A percentile compares a stretch with the other conserved stretches of the same genome.
These are phyloP conservation scores for Populus alba DNA, from an alignment of 345 rosid species.

Conservation along the genomic window DNA sequence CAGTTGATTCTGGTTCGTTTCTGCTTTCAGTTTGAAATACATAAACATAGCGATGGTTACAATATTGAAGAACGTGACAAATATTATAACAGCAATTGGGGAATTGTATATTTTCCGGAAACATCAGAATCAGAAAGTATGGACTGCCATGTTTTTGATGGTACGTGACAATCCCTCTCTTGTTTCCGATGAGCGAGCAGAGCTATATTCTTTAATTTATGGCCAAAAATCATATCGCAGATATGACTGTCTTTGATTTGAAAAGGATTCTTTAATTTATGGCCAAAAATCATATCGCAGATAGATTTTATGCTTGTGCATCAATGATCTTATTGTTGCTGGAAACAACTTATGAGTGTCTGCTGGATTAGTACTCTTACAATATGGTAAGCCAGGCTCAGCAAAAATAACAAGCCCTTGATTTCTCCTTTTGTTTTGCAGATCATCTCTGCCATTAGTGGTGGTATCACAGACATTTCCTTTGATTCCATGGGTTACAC, in stretches of 20 bases:
- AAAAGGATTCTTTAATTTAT: neutral
- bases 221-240: neutral
- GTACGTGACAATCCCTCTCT: slow-evolving; percentile 29
- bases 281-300: neutral
- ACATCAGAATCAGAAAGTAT: slow-evolving; percentile 84
- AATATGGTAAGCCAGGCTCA: neutral
- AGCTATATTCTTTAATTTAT: neutral
- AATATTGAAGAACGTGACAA: slow-evolving; percentile 86
- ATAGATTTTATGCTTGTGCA: neutral
- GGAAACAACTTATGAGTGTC: neutral
- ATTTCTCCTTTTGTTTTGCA: slow-evolving; percentile 25
- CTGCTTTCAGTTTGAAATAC: slow-evolving; percentile 75
- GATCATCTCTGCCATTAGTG: slow-evolving; percentile 82
- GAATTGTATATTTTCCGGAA: slow-evolving; percentile 79
- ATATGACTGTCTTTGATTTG: neutral
- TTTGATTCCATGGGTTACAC: slow-evolving; percentile 67
- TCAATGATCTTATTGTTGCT: neutral
- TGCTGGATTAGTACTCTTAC: neutral
- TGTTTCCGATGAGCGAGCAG: neutral
- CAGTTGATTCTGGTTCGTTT: slow-evolving; percentile 14
- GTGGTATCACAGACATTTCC: slow-evolving; percentile 85
- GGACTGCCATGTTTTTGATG: slow-evolving; percentile 95
- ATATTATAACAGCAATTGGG: slow-evolving; percentile 84
- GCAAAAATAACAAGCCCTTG: neutral
- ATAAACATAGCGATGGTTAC: slow-evolving; percentile 97